Evolutionary conservation across 495 filamentous ascomycete species (phyloP), one percentile per base, ranked within the genome.

Genomic region (Schizothecium vesticola): DNA sequence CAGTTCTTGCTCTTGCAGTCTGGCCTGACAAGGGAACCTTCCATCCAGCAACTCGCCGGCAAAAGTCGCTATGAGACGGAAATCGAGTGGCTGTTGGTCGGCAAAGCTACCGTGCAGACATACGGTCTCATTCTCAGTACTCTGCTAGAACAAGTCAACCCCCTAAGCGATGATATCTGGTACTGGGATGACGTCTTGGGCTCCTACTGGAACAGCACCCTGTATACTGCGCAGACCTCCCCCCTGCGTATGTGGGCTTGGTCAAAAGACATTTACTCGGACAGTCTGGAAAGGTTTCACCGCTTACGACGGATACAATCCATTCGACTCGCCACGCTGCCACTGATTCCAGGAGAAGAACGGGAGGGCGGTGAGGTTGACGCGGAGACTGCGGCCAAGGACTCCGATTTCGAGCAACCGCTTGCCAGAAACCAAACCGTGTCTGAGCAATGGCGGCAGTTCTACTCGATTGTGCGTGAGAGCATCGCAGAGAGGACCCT

Each of bases 151-250:
- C 89, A 93, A 69, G 92, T 91, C 19, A 86, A 95, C n/a, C 86
- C 87, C 0, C 72, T 99, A 10, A 88, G 86, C 64, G 88, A 95
- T 56, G 92, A 97, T 73, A 89, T 96, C 51, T 90, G 87, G 79
- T 98, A 98, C 74, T 99, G 95, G 95, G 91, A 96, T 68, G 88
- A 93, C 65, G 84, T 97, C 1, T 78, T 95, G 56, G 84, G 86
- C 1, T 94, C 91, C 13, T 86, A 89, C 51, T 82, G 86, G 65
- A 88, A 88, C 70, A 91, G 88, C 63, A 87, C 86, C 23, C 69
- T 96, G 1, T 97, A 97, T 75, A 87, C 89, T 0, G 76, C 95
- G 9, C 95, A 99, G 74, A 96, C 89, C 3, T 90, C 88, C 1
- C 95, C 95, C 0, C 71, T 86, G 10, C 84, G 89, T 28, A 72